These are phyloP conservation scores for Clarkia xantiana DNA, from an alignment of 345 rosid species.

Conservation along the genomic window DNA sequence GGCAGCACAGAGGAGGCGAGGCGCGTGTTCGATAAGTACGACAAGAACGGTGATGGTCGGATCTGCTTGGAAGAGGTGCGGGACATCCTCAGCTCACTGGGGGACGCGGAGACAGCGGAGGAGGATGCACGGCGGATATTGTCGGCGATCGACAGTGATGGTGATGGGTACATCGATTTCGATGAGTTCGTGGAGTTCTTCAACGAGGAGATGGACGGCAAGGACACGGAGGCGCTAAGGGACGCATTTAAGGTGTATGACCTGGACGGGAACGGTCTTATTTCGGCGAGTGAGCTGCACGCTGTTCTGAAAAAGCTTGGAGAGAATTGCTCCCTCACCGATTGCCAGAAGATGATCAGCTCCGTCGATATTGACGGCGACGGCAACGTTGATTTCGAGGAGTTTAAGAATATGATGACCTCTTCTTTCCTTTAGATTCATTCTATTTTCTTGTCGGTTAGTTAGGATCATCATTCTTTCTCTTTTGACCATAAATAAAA, in stretches of 20 bases:
- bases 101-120: conserved; percentile 20
- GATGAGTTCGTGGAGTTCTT: conserved; percentile 56
- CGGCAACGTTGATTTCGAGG: conserved; percentile 74
- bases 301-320: conserved; percentile 63
- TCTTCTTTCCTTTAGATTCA: no score
- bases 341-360: conserved; percentile 68
- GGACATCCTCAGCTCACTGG: conserved; percentile 37
- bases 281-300: conserved; percentile 63
- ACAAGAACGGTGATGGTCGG: conserved; percentile 81
- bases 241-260: conserved; percentile 76
- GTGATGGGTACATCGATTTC: conserved; percentile 63
- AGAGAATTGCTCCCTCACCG: conserved; percentile 51
- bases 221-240: conserved; percentile 27
- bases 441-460: no score
- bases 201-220: conserved; percentile 1
- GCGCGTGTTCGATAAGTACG: conserved; percentile 48
- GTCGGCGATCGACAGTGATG: conserved; percentile 74
- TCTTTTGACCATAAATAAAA: no score
- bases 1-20: conserved; percentile 30
- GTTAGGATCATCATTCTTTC: no score
- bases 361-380: conserved; percentile 83
- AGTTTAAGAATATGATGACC: conserved; percentile 87
- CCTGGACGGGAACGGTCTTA: conserved; percentile 58
- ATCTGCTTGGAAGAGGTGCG: conserved; percentile 58
- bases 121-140: conserved; percentile 44